A percentile compares a stretch with the other conserved stretches of the same genome.
Conservation (phyloP, 306 rosid genomes). For the Cicer judaicum region DNA sequence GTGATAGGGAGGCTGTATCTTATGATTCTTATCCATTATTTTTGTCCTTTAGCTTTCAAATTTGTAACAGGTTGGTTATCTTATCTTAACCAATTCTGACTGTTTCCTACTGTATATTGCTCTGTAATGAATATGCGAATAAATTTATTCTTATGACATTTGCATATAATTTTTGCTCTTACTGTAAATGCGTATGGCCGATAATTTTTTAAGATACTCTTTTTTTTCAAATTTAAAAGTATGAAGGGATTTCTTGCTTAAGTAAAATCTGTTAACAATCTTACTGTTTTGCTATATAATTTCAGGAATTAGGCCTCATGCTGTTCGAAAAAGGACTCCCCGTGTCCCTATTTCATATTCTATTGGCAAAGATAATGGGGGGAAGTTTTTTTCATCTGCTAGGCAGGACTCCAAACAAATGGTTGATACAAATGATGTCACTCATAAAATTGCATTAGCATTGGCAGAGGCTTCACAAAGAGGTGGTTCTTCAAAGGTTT, state of each 20-base stretch:
- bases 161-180: not conserved
- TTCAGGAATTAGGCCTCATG: slow-evolving; percentile 83
- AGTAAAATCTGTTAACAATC: slow-evolving; percentile 19
- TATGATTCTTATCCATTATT: not conserved
- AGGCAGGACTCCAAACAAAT: slow-evolving; percentile 61
- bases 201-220: slow-evolving; percentile 28
- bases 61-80: not conserved
- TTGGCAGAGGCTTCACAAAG: slow-evolving; percentile 84
- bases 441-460: slow-evolving; percentile 79
- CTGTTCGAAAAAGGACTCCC: slow-evolving; percentile 94
- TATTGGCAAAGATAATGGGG: slow-evolving; percentile 63
- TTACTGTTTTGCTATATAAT: slow-evolving; percentile 39
- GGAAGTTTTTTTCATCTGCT: slow-evolving; percentile 62
- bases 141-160: not conserved
- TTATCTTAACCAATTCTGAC: not conserved
- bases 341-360: slow-evolving; percentile 81
- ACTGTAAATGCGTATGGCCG: not conserved
- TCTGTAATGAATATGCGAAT: not conserved
- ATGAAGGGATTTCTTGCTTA: slow-evolving; percentile 25
- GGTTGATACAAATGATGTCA: slow-evolving; percentile 64
- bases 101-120: slow-evolving; percentile 4
- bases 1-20: not conserved
- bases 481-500: slow-evolving; percentile 71
- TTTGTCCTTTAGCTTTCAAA: not conserved
- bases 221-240: not conserved